Conservation (phyloP, 192 early-diverging fungal genomes). For the Coemansia sp. region DNA sequence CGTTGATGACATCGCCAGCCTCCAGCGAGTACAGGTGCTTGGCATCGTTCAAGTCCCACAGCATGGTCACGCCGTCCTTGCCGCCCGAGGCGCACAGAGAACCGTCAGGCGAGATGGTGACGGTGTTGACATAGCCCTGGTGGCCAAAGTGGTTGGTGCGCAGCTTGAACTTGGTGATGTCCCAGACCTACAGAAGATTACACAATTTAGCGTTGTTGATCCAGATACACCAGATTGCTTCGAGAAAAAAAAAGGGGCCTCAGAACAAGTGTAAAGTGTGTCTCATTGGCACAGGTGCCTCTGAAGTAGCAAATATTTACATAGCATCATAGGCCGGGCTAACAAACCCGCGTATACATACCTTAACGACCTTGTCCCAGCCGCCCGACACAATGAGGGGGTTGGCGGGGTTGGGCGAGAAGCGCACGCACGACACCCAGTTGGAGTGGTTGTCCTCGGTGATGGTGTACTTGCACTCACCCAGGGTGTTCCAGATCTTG, state of each 20-base stretch:
- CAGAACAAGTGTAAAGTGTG: conserved; percentile 37
- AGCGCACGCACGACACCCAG: conserved; percentile 99
- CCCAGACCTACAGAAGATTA: conserved; percentile 78
- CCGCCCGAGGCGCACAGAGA: conserved; percentile 99
- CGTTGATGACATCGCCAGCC: conserved; percentile 93
- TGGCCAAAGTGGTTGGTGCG: conserved; percentile 99
- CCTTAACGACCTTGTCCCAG: conserved; percentile 99
- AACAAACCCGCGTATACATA: conserved; percentile 43
- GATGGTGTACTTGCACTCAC: conserved; percentile 99
- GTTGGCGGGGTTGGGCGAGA: conserved; percentile 98
- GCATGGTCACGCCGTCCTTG: conserved; percentile 98
- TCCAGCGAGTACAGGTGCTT: conserved; percentile 99
- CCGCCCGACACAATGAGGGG: conserved; percentile 96
- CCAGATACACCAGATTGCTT: neutral
- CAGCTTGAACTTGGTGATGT: conserved; percentile 97
- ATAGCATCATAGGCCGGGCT: conserved; percentile 40
- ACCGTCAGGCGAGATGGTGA: conserved; percentile 99
- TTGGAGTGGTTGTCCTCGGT: conserved; percentile 95
- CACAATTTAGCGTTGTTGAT: neutral
- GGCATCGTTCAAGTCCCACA: conserved; percentile 99
- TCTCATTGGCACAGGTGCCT: conserved; percentile 62
- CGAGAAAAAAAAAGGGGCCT: conserved; percentile 1
- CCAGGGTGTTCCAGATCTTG: conserved; percentile 99
- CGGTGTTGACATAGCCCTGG: conserved; percentile 95
- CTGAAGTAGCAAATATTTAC: conserved; percentile 78